These are phyloP conservation scores for Simplicillium sp. DNA, from an alignment of 2,329 filamentous ascomycete genomes.

Conservation along the genomic window DNA sequence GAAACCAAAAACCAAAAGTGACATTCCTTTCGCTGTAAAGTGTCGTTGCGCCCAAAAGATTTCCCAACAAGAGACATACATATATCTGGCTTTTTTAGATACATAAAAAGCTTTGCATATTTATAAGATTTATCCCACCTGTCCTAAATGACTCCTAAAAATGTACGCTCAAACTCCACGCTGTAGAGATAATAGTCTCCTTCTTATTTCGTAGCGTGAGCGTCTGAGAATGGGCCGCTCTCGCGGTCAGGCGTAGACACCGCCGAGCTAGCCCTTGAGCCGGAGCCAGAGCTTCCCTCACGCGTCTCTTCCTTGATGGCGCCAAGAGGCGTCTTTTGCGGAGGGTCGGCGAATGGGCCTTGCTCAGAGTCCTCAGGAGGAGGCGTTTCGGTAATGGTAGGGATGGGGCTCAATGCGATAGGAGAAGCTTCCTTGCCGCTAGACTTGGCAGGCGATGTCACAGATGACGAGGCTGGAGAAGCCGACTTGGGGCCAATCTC, in stretches of 20 bases:
- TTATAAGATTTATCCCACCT: too few relatives aligned
- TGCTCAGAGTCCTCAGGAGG: slow-evolving; percentile 30
- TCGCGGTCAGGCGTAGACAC: slow-evolving; percentile 15
- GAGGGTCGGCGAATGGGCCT: slow-evolving; percentile 41
- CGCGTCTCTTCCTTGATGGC: slow-evolving; percentile 37
- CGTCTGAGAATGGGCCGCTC: slow-evolving; percentile 47
- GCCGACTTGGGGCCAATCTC: slow-evolving; percentile 26
- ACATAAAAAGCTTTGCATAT: too few relatives aligned
- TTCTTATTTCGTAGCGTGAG: slow-evolving; percentile 35
- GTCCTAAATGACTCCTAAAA: too few relatives aligned
- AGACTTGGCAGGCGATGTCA: slow-evolving; percentile 7
- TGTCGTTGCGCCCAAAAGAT: too few relatives aligned
- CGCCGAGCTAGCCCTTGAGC: slow-evolving; percentile 1
- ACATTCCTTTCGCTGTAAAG: too few relatives aligned
- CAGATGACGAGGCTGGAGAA: slow-evolving; percentile 11
- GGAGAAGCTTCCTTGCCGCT: slow-evolving; percentile 10
- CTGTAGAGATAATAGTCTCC: too few relatives aligned
- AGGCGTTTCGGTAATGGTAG: slow-evolving; percentile 41
- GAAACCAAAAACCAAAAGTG: too few relatives aligned
- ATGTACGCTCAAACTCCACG: too few relatives aligned
- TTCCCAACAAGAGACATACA: too few relatives aligned
- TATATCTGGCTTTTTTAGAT: too few relatives aligned
- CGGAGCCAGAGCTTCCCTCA: too few relatives aligned
- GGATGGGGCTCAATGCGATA: slow-evolving; percentile 34
- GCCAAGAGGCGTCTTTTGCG: slow-evolving; percentile 37